A percentile compares a stretch with the other conserved stretches of the same genome.
These are phyloP conservation scores for Arachis monticola DNA, from an alignment of 331 rosid genomes.

Conservation along the genomic window DNA sequence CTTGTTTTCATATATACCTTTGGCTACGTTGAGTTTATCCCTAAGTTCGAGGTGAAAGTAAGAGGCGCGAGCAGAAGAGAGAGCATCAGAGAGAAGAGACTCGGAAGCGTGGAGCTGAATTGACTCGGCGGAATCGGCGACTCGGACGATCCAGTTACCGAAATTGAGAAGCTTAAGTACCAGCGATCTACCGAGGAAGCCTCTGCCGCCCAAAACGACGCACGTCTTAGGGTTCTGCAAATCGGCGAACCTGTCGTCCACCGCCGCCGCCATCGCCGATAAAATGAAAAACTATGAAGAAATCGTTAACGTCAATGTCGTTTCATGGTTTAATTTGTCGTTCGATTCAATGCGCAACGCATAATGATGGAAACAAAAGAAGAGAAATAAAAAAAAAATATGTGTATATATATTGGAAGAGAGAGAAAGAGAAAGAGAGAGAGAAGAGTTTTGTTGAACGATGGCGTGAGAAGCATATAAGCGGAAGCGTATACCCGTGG, in stretches of 20 bases:
- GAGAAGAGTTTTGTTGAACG: neutral
- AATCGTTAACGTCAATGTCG: neutral
- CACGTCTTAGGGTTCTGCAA: constrained; percentile 65
- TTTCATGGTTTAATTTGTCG: neutral
- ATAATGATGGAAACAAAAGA: neutral
- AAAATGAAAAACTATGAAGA: neutral
- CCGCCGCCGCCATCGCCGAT: constrained; percentile 39
- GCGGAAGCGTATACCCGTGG: neutral
- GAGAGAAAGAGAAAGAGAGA: neutral
- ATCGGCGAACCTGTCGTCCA: constrained; percentile 64
- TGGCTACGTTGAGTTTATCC: constrained; percentile 52
- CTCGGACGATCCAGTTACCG: constrained; percentile 77
- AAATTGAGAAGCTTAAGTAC: constrained; percentile 62
- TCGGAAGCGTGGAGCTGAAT: constrained; percentile 57
- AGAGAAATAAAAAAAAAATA: neutral
- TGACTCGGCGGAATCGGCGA: constrained; percentile 74
- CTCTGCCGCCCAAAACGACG: constrained; percentile 81
- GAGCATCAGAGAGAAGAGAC: constrained; percentile 59
- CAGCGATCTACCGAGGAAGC: constrained; percentile 75
- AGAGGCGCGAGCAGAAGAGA: constrained; percentile 75
- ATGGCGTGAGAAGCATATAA: neutral
- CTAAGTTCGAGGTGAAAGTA: constrained; percentile 59
- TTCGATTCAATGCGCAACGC: neutral
- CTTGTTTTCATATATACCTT: constrained; percentile 29
- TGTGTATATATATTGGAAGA: neutral